Base-by-base conservation (phyloP, 257 asterid genomes). In the Cinchona pubescens region DNA sequence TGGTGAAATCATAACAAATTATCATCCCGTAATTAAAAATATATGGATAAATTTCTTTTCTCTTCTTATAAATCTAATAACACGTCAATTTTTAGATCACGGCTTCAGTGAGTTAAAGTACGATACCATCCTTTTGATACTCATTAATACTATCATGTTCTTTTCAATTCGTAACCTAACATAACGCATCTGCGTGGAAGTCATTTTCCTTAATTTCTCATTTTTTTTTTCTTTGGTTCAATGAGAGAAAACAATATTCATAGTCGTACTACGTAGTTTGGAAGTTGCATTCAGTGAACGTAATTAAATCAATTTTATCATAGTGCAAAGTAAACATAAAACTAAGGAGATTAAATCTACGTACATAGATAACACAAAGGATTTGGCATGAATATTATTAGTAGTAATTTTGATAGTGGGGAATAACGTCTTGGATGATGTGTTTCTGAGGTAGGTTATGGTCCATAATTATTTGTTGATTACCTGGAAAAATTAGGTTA, bases 401-500 rank as follows among this genome's bases (percentile, higher is more conserved):
- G n/a, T n/a, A n/a, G n/a, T n/a, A 53, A 14, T 29, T 11, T 35
- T 18, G 16, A 9, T 51, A 37, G 46, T 71, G 75, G 53, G 67
- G 11, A 42, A n/a, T 64, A 63, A 65, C 78, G 60, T 19, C 42
- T 64, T 48, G 56, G 16, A 35, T 37, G 73, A 48, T 61, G 77
- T 61, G 59, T 45, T 66, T 53, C n/a, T 34, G 53, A 38, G 65
- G 25, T 35, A 11, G n/a, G 21, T 42, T 35, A 13, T 19, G 23
- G 63, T 58, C 76, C 32, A 16, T 25, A 42, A 58, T 51, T 49
- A 58, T 34, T 5, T 37, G 34, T 27, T 51, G 73, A 25, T 58
- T n/a, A 74, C 68, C 58, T 25, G 73, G 51, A 38, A 62, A 74
- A 29, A 29, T 79, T 79, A 49, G 83, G 83, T 61, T 69, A 18